These are phyloP conservation scores for Xylaria sp. DNA, from an alignment of 2,329 filamentous ascomycete genomes.

Conservation along the genomic window DNA sequence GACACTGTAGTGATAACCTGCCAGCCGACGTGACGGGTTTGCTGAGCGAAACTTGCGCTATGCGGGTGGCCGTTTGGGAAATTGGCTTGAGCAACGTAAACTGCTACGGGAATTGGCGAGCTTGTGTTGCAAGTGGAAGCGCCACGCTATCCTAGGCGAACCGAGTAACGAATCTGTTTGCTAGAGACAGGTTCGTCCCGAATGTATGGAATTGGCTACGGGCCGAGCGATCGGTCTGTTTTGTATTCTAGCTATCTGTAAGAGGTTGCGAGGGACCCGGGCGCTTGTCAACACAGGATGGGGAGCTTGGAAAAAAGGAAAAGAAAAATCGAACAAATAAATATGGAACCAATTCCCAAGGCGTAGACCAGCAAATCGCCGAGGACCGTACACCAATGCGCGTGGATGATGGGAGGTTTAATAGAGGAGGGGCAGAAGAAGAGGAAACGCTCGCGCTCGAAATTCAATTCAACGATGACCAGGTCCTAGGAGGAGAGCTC, in stretches of 20 bases:
- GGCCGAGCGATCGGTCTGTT: constrained; percentile 21
- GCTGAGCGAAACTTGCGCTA: constrained; percentile 28
- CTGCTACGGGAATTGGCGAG: constrained; percentile 29
- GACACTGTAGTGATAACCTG: constrained; percentile 33
- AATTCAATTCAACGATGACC: constrained; percentile 33
- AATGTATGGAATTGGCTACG: constrained; percentile 27
- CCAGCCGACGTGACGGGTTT: constrained; percentile 32
- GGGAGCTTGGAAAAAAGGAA: not conserved
- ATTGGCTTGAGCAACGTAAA: constrained; percentile 34
- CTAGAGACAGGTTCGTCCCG: constrained; percentile 33
- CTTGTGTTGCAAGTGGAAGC: constrained; percentile 35
- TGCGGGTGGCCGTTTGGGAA: constrained; percentile 30
- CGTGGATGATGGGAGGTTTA: constrained; percentile 36
- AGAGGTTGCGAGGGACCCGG: constrained; percentile 19
- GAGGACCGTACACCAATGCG: constrained; percentile 30
- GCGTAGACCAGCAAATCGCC: constrained; percentile 38
- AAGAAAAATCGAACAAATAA: constrained; percentile 3
- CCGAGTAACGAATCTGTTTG: constrained; percentile 29
- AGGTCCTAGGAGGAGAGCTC: constrained; percentile 35
- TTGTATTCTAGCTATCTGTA: constrained; percentile 11
- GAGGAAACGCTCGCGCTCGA: constrained; percentile 40
- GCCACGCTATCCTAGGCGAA: constrained; percentile 35
- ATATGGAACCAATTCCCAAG: constrained; percentile 4
- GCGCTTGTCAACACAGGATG: constrained; percentile 6
- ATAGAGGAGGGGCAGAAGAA: constrained; percentile 44